Conservation (phyloP, 805 yeast species). For the Pichia gijzeniarum region DNA sequence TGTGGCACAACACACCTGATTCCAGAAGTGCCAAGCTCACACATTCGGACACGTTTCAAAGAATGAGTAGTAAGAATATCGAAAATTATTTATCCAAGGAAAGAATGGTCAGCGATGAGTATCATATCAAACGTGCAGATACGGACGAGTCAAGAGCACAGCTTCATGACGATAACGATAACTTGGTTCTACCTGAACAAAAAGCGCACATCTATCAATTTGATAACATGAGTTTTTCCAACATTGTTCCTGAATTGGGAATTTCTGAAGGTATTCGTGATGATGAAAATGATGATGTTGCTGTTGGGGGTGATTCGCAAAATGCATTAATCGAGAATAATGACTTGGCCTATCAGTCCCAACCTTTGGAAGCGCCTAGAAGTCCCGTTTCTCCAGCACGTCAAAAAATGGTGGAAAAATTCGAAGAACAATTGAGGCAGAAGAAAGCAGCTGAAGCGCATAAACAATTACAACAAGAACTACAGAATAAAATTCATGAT, state of each 20-base stretch:
- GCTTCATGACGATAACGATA: conserved; percentile 12
- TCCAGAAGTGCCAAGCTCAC: neutral
- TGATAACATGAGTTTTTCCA: conserved; percentile 17
- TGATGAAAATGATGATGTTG: too few species aligned
- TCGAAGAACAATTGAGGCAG: conserved; percentile 12
- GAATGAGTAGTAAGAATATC: conserved; percentile 19
- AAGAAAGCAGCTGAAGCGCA: conserved; percentile 10
- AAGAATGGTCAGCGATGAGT: conserved; percentile 28
- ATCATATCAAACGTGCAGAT: conserved; percentile 23
- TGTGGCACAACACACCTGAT: conserved; percentile 19
- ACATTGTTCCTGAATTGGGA: conserved; percentile 26
- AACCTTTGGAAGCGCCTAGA: neutral
- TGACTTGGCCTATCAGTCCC: neutral
- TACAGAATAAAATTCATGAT: conserved; percentile 10
- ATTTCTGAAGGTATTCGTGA: conserved; percentile 26
- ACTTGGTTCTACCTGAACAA: conserved; percentile 18
- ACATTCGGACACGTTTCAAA: conserved; percentile 10
- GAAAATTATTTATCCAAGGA: conserved; percentile 27
- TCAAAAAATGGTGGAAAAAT: conserved; percentile 14
- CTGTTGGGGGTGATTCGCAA: neutral
- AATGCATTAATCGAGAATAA: too few species aligned
- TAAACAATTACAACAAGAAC: conserved; percentile 10
- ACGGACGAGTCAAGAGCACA: conserved; percentile 12
- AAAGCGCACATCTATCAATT: conserved; percentile 15
- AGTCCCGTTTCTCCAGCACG: conserved; percentile 13